Conservation (phyloP, 805 yeast species). For the Myxozyma vanderwaltii region DNA sequence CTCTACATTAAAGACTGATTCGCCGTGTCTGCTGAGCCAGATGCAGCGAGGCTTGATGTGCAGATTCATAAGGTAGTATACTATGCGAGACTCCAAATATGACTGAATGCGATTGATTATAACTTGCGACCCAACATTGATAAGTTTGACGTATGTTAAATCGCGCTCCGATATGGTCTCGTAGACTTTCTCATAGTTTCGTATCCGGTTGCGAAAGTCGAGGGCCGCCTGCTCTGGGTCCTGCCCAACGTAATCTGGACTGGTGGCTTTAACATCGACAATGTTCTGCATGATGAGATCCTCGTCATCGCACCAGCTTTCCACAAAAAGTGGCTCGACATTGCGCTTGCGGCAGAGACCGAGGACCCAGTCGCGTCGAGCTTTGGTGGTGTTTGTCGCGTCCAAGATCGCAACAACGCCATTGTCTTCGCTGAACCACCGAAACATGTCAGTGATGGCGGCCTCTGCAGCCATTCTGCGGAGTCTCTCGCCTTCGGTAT, state of each 20-base stretch:
- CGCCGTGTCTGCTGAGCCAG: constrained; percentile 96
- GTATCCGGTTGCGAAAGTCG: constrained; percentile 75
- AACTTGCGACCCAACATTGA: constrained; percentile 86
- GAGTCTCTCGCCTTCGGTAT: constrained; percentile 62
- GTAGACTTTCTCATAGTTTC: constrained; percentile 71
- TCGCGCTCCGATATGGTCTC: constrained; percentile 67
- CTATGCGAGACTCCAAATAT: constrained; percentile 88
- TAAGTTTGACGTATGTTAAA: constrained; percentile 80
- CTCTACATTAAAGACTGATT: constrained; percentile 84
- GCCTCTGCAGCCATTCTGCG: constrained; percentile 68
- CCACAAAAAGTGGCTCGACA: constrained; percentile 89
- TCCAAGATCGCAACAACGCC: constrained; percentile 93
- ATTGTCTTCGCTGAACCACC: constrained; percentile 77
- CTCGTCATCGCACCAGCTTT: constrained; percentile 85
- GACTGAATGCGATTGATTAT: constrained; percentile 84
- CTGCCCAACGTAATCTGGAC: constrained; percentile 74
- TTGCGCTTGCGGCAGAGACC: constrained; percentile 59
- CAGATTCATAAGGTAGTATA: constrained; percentile 92
- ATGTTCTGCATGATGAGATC: constrained; percentile 77
- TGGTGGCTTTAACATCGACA: constrained; percentile 79
- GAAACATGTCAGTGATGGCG: constrained; percentile 78
- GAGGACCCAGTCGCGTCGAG: constrained; percentile 66
- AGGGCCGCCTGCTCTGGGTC: constrained; percentile 70
- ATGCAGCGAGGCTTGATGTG: constrained; percentile 90
- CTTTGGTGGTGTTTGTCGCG: constrained; percentile 84